Percentiles rank a stretch among this genome's conserved stretches.
Conservation (phyloP, 306 rosid species). For the Biancaea sappan region DNA sequence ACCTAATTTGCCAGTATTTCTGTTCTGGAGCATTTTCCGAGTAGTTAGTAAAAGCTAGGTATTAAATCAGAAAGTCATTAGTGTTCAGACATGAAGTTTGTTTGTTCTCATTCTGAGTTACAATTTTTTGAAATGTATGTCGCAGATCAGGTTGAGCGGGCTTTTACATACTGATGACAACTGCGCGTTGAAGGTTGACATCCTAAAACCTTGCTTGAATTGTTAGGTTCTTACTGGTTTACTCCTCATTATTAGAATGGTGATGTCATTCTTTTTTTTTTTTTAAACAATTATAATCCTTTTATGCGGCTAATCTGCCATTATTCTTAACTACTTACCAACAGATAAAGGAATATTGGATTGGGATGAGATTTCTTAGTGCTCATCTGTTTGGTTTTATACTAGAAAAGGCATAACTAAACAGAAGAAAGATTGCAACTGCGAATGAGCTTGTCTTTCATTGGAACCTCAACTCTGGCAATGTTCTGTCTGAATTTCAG, state of each 20-base stretch:
- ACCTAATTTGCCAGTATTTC: not conserved
- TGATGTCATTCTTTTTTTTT: not conserved
- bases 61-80: not conserved
- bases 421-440: too few species aligned
- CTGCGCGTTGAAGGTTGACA: slow-evolving; percentile 77
- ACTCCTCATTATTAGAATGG: slow-evolving; percentile 9
- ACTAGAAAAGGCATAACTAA: too few species aligned
- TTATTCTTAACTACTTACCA: not conserved
- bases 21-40: not conserved
- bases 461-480: too few species aligned
- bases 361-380: slow-evolving; percentile 4
- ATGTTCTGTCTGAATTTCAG: too few species aligned
- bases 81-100: not conserved
- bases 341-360: slow-evolving; percentile 14
- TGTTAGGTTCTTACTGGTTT: slow-evolving; percentile 8
- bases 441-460: too few species aligned
- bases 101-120: slow-evolving; percentile 19
- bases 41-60: not conserved
- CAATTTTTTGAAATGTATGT: slow-evolving; percentile 11
- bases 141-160: slow-evolving; percentile 84
- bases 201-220: slow-evolving; percentile 7
- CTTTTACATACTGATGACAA: slow-evolving; percentile 80
- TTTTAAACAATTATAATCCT: not conserved
- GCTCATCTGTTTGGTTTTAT: not conserved
- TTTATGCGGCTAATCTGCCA: not conserved